Evolutionary conservation across 345 rosid genomes (phyloP).

Genomic region (Anacardium occidentale): DNA sequence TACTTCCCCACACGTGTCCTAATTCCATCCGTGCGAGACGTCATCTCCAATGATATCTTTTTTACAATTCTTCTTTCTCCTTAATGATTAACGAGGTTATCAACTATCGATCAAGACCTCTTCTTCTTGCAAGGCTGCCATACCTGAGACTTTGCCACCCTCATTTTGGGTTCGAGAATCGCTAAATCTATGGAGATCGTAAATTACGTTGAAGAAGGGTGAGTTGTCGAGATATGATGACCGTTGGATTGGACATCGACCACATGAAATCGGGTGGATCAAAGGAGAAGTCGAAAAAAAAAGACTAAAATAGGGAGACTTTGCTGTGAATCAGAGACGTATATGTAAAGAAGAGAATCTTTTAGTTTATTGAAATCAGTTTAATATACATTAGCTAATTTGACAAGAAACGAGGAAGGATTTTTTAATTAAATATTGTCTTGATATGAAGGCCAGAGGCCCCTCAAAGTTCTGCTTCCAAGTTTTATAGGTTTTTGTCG

Average conservation of each 20-base stretch:
- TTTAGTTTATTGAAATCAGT: too few species aligned
- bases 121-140: conserved; percentile 99
- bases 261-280: conserved; percentile 21
- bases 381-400: too few species aligned
- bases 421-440: too few species aligned
- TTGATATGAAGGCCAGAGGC: too few species aligned
- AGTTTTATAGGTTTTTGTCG: too few species aligned
- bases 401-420: too few species aligned
- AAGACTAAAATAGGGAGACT: not conserved
- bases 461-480: too few species aligned
- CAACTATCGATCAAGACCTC: conserved; percentile 52
- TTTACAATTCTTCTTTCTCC: not conserved
- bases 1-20: conserved; percentile 97
- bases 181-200: not conserved
- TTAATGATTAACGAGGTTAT: not conserved
- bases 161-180: conserved; percentile 37
- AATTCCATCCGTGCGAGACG: conserved; percentile 43
- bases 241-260: conserved; percentile 13
- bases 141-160: conserved; percentile 83
- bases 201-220: not conserved
- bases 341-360: too few species aligned
- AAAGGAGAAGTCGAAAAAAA: not conserved
- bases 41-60: conserved; percentile 27
- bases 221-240: not conserved
- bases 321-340: not conserved